Evolutionary conservation across 2,329 filamentous ascomycete species (phyloP).

Genomic region (Diaporthe sp.): DNA sequence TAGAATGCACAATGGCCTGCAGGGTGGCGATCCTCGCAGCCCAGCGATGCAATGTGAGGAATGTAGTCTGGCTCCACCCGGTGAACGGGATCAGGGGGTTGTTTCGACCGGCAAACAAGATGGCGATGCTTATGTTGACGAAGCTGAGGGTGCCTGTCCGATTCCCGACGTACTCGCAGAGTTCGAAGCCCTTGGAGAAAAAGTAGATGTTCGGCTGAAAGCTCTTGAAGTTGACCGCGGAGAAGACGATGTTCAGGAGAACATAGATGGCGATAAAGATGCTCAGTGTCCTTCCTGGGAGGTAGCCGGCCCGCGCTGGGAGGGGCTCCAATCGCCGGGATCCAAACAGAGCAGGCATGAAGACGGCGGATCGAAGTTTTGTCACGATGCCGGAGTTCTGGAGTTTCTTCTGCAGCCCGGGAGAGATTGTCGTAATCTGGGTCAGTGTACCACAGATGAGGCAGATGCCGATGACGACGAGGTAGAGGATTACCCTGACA

Average conservation of each 20-base stretch:
- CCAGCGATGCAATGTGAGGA: conserved; percentile 77
- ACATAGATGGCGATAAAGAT: conserved; percentile 58
- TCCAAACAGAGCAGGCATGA: background rate
- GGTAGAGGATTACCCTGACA: background rate
- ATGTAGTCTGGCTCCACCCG: conserved; percentile 76
- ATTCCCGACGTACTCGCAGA: conserved; percentile 65
- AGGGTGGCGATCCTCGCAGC: conserved; percentile 72
- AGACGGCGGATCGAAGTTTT: conserved; percentile 3
- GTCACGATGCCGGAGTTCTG: background rate
- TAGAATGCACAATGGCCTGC: conserved; percentile 73
- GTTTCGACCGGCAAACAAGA: conserved; percentile 76
- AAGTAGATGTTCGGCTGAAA: conserved; percentile 45
- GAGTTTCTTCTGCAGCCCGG: background rate
- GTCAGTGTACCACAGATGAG: conserved; percentile 7
- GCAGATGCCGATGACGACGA: conserved; percentile 10
- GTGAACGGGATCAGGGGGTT: conserved; percentile 77
- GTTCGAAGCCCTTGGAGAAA: background rate
- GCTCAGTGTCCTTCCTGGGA: conserved; percentile 4
- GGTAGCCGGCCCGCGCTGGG: conserved; percentile 10
- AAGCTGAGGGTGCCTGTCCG: conserved; percentile 75
- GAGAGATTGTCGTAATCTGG: conserved; percentile 10
- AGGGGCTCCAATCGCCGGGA: conserved; percentile 9
- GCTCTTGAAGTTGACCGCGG: conserved; percentile 46
- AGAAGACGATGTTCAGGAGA: conserved; percentile 52
- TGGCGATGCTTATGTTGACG: conserved; percentile 73